phyloP scores from a whole-genome alignment of 805 yeast species.

The Sugiyamaella qingdaonensis region DNA sequence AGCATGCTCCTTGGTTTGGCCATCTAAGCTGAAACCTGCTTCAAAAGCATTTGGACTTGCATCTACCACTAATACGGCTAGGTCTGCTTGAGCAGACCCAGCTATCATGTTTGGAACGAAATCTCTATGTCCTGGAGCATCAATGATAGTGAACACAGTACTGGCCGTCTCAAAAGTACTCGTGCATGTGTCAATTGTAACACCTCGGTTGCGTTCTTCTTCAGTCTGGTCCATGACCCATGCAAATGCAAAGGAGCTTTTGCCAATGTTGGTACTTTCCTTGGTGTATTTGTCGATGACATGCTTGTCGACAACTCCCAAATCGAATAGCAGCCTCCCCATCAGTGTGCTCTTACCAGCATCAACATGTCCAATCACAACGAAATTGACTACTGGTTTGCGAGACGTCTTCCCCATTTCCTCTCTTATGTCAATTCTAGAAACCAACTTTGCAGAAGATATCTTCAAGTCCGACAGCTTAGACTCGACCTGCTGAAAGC shows the following conservation, averaged over 20 bases:
- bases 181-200: conserved; percentile 72
- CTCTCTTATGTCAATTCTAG: conserved; percentile 8
- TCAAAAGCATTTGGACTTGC: conserved; percentile 64
- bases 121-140: conserved; percentile 82
- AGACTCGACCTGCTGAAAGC: conserved; percentile 12
- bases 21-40: conserved; percentile 59
- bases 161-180: conserved; percentile 56
- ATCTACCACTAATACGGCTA: conserved; percentile 70
- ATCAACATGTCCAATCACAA: conserved; percentile 82
- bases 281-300: conserved; percentile 58
- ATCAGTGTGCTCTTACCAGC: conserved; percentile 80
- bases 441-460: not conserved
- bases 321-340: conserved; percentile 67
- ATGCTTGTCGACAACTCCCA: conserved; percentile 61
- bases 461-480: not conserved
- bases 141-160: conserved; percentile 63
- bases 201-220: conserved; percentile 73
- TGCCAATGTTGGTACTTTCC: conserved; percentile 65
- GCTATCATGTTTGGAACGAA: conserved; percentile 84
- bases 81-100: conserved; percentile 75
- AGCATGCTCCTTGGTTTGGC: conserved; percentile 78
- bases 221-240: conserved; percentile 81
- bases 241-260: conserved; percentile 76
- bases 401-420: conserved; percentile 7
- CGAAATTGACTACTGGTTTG: conserved; percentile 64